These are phyloP conservation scores for Alternaria gaisen DNA, from an alignment of 2,329 filamentous ascomycete genomes.

Conservation along the genomic window DNA sequence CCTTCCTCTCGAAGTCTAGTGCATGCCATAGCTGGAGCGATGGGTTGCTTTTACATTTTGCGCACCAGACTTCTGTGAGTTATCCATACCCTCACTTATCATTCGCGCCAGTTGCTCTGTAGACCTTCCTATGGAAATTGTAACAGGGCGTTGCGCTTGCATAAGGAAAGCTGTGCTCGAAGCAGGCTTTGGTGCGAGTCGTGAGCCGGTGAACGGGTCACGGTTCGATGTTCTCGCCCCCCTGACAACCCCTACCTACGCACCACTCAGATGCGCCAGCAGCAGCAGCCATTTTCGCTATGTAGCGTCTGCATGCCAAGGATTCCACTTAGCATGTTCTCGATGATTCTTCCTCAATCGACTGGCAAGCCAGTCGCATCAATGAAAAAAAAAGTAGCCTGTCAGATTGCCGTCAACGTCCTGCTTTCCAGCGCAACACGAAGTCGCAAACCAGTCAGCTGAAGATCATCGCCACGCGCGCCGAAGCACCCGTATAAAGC, in stretches of 20 bases:
- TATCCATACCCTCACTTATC: background rate
- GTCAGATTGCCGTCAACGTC: constrained; percentile 88
- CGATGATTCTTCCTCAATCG: constrained; percentile 40
- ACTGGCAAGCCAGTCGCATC: constrained; percentile 42
- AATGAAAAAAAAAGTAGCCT: constrained; percentile 60
- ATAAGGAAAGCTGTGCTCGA: background rate
- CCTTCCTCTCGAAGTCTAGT: background rate
- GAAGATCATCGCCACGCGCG: constrained; percentile 97
- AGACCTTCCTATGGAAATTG: background rate
- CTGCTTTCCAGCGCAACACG: constrained; percentile 78
- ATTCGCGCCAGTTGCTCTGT: background rate
- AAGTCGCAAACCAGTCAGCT: constrained; percentile 76
- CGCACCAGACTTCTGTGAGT: background rate
- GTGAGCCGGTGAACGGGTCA: no score
- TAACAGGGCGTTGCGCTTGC: background rate
- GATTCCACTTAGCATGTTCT: no score
- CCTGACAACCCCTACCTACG: no score
- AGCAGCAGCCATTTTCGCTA: background rate
- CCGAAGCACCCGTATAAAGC: constrained; percentile 71
- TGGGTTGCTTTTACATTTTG: background rate
- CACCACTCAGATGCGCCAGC: background rate
- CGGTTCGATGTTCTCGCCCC: background rate
- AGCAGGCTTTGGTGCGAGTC: background rate
- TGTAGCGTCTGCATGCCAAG: fast-evolving
- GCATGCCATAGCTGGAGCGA: background rate